Evolutionary conservation across 345 rosid species (phyloP).

Genomic region (Aethionema arabicum): DNA sequence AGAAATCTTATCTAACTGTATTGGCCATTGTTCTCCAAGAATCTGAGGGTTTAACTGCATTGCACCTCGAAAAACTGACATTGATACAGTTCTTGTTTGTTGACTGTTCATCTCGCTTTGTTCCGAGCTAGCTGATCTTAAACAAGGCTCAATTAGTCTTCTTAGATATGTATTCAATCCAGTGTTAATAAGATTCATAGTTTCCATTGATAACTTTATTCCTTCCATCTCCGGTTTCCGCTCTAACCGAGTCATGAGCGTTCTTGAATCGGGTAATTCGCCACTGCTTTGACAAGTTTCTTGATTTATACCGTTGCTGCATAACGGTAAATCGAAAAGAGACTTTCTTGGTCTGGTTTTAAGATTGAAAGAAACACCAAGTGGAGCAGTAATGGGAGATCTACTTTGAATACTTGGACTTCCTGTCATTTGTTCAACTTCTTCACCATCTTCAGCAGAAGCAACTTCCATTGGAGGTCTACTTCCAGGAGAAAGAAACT

Average conservation of each 20-base stretch:
- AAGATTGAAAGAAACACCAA: conserved; percentile 59
- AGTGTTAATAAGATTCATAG: conserved; percentile 66
- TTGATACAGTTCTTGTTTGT: conserved; percentile 38
- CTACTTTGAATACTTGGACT: conserved; percentile 79
- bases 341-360: conserved; percentile 46
- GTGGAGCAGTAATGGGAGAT: conserved; percentile 78
- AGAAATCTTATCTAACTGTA: conserved; percentile 65
- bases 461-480: conserved; percentile 58
- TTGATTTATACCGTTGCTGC: neutral
- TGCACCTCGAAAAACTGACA: conserved; percentile 62
- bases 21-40: conserved; percentile 75
- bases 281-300: conserved; percentile 52
- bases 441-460: conserved; percentile 97
- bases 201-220: conserved; percentile 46
- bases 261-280: conserved; percentile 67
- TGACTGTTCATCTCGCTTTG: conserved; percentile 27
- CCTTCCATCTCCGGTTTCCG: conserved; percentile 64
- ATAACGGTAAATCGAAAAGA: conserved; percentile 36
- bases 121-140: conserved; percentile 54
- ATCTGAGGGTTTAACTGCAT: conserved; percentile 67
- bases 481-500: conserved; percentile 64
- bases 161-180: conserved; percentile 65
- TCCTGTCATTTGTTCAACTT: conserved; percentile 79
- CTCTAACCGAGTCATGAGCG: conserved; percentile 58
- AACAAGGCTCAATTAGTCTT: conserved; percentile 67